phyloP scores from a whole-genome alignment of 257 asterid genomes.

The Forsythia viridissima region DNA sequence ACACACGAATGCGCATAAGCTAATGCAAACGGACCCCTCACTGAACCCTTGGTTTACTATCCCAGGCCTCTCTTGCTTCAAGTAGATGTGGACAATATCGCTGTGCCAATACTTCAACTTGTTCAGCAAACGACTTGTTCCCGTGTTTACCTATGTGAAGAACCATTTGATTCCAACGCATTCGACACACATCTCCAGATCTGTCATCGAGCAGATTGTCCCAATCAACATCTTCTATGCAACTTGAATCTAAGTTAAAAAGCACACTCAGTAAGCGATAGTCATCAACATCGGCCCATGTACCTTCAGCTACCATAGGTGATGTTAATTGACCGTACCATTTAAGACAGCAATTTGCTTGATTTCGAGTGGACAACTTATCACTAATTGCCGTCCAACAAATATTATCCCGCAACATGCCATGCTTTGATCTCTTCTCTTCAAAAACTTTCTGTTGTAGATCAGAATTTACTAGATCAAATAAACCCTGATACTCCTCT shows the following conservation, averaged over 20 bases:
- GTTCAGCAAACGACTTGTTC: conserved; percentile 47
- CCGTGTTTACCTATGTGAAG: conserved; percentile 41
- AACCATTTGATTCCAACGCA: conserved; percentile 63
- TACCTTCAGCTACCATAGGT: conserved; percentile 45
- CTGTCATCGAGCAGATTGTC: conserved; percentile 46
- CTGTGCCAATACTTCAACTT: conserved; percentile 52
- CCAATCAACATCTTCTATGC: conserved; percentile 66
- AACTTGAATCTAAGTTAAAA: conserved; percentile 44
- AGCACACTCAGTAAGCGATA: conserved; percentile 40
- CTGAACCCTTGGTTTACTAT: conserved; percentile 47
- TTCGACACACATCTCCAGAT: conserved; percentile 43
- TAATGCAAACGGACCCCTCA: conserved; percentile 14
- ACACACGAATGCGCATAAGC: not conserved
- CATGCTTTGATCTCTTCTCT: conserved; percentile 52
- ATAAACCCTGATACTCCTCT: conserved; percentile 46
- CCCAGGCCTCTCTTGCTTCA: conserved; percentile 55
- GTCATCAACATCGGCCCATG: conserved; percentile 54
- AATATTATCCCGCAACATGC: conserved; percentile 53
- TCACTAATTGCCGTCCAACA: conserved; percentile 54
- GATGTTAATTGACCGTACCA: conserved; percentile 53
- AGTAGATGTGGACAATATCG: conserved; percentile 51
- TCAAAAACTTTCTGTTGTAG: conserved; percentile 36
- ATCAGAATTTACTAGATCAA: conserved; percentile 49
- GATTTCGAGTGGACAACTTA: conserved; percentile 33
- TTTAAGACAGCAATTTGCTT: conserved; percentile 34